A percentile compares a stretch with the other conserved stretches of the same genome.
phyloP scores from a whole-genome alignment of 1,284 basidiomycete species.

The Pseudozyma thailandica region DNA sequence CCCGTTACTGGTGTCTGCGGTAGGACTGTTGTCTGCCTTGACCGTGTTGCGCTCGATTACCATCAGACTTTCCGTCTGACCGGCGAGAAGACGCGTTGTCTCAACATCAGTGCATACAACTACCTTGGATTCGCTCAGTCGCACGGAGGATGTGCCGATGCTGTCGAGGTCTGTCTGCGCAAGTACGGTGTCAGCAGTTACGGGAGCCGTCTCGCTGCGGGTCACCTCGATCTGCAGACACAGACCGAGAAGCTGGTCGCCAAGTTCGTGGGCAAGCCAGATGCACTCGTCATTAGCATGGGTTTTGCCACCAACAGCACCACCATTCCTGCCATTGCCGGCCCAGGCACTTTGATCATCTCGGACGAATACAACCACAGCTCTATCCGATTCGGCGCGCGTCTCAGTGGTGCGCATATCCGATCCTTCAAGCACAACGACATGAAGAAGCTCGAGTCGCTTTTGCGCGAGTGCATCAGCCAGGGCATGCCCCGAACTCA shows the following conservation, averaged over 20 bases:
- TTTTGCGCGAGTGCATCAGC: conserved; percentile 90
- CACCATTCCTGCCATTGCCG: conserved; percentile 88
- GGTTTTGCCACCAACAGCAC: conserved; percentile 98
- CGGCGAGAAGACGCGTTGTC: conserved; percentile 82
- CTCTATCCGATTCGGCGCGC: conserved; percentile 90
- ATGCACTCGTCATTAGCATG: conserved; percentile 90
- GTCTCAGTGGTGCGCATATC: conserved; percentile 87
- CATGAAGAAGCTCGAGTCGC: conserved; percentile 81
- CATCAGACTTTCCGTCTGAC: conserved; percentile 82
- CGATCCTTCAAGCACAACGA: conserved; percentile 98
- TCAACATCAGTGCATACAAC: conserved; percentile 99
- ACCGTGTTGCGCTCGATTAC: conserved; percentile 85
- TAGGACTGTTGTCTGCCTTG: conserved; percentile 86
- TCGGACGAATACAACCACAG: conserved; percentile 98
- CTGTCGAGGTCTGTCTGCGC: conserved; percentile 75
- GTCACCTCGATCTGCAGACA: conserved; percentile 83
- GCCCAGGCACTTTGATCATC: conserved; percentile 92
- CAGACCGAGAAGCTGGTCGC: conserved; percentile 88
- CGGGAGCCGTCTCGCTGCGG: conserved; percentile 83
- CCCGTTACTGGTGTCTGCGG: conserved; percentile 95
- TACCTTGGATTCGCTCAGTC: conserved; percentile 98
- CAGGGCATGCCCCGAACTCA: conserved; percentile 98
- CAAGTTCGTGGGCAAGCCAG: conserved; percentile 87
- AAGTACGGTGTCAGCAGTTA: conserved; percentile 77
- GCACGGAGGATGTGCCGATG: conserved; percentile 90